phyloP scores from a whole-genome alignment of 805 yeast species.

The Kregervanrija pseudodelftensis region DNA sequence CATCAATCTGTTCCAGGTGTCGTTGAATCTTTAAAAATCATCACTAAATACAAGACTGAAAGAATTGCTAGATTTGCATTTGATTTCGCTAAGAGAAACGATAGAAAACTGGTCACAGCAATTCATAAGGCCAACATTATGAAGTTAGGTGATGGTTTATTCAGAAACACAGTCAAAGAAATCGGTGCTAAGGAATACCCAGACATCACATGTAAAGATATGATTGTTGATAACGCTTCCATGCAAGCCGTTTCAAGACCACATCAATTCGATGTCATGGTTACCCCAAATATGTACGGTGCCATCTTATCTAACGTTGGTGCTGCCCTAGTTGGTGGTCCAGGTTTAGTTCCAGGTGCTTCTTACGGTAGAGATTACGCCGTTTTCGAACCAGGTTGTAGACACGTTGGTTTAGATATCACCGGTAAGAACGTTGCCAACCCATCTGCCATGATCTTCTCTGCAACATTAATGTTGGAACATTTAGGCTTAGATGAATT shows the following conservation, averaged over 20 bases:
- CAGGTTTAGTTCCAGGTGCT: slow-evolving; percentile 98
- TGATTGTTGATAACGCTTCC: slow-evolving; percentile 97
- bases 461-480: slow-evolving; percentile 86
- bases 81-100: slow-evolving; percentile 88
- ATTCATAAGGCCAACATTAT: slow-evolving; percentile 98
- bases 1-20: slow-evolving; percentile 97
- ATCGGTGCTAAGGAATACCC: slow-evolving; percentile 84
- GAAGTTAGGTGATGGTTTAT: slow-evolving; percentile 97
- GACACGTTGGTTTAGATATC: slow-evolving; percentile 97
- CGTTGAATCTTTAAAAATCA: slow-evolving; percentile 91
- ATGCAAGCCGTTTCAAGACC: slow-evolving; percentile 99
- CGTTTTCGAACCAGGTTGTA: slow-evolving; percentile 98
- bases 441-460: slow-evolving; percentile 96
- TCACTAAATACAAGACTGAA: slow-evolving; percentile 91
- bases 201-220: slow-evolving; percentile 73
- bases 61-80: slow-evolving; percentile 96
- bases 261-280: slow-evolving; percentile 96
- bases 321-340: slow-evolving; percentile 95
- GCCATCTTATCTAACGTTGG: slow-evolving; percentile 96
- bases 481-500: slow-evolving; percentile 83
- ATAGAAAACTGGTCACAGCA: slow-evolving; percentile 89
- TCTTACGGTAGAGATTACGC: slow-evolving; percentile 97
- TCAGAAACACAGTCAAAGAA: slow-evolving; percentile 87
- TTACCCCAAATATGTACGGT: slow-evolving; percentile 97
- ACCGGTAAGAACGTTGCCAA: slow-evolving; percentile 92